These are phyloP conservation scores for Penicillium sp. DNA, from an alignment of 2,329 filamentous ascomycete genomes.

Conservation along the genomic window DNA sequence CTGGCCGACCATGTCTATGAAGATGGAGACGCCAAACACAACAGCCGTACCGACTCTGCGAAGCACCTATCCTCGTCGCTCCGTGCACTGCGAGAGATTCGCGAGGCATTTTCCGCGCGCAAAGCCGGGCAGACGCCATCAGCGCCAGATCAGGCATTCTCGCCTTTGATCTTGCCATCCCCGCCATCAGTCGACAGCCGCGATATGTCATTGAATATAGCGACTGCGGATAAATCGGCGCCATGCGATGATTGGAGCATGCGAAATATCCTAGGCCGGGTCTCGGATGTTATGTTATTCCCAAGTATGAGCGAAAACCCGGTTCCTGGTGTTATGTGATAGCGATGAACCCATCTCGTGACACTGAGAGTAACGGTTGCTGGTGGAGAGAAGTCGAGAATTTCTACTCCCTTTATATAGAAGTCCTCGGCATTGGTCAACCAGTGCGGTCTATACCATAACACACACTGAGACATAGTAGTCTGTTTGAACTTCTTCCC, in stretches of 20 bases:
- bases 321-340: background rate
- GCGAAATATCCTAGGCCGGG: constrained; percentile 30
- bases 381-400: background rate
- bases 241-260: constrained; percentile 25
- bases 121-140: constrained; percentile 2
- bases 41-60: constrained; percentile 31
- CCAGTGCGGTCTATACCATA: background rate
- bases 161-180: constrained; percentile 13
- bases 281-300: constrained; percentile 36
- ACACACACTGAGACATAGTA: background rate
- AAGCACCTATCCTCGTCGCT: constrained; percentile 33
- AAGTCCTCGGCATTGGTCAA: constrained; percentile 1
- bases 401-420: constrained; percentile 1
- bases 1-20: constrained; percentile 31
- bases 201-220: constrained; percentile 1
- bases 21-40: constrained; percentile 21
- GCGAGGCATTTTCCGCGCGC: constrained; percentile 24
- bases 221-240: background rate
- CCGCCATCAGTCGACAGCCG: constrained; percentile 14
- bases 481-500: background rate
- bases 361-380: too few species aligned
- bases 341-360: background rate
- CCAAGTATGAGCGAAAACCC: constrained; percentile 26
- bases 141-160: constrained; percentile 3
- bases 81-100: constrained; percentile 31